These are phyloP conservation scores for Chaetomiaceae sp. DNA, from an alignment of 2,329 filamentous ascomycete species.

Conservation along the genomic window DNA sequence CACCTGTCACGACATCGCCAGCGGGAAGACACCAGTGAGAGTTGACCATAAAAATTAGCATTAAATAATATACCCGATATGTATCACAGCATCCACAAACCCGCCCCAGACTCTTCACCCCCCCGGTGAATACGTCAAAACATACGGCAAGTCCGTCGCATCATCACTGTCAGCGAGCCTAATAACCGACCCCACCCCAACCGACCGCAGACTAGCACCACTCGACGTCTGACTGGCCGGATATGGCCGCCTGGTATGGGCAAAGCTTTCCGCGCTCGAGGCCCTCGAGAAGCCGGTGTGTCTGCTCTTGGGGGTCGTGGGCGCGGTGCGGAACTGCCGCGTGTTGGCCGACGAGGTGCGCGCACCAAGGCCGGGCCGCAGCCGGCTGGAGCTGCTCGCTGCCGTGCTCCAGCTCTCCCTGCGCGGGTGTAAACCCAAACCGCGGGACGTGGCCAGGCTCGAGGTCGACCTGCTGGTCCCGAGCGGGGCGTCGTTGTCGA, in stretches of 20 bases:
- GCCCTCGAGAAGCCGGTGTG: conserved; percentile 35
- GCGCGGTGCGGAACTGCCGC: conserved; percentile 48
- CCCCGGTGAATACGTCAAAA: conserved; percentile 18
- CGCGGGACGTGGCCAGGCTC: conserved; percentile 29
- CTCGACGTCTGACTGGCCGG: conserved; percentile 35
- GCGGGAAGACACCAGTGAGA: too few relatives aligned
- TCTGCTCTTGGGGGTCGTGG: conserved; percentile 48
- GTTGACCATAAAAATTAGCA: conserved; percentile 3
- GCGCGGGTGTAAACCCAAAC: background rate
- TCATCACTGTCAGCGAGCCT: conserved; percentile 20
- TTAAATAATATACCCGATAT: background rate
- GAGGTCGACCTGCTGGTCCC: conserved; percentile 40
- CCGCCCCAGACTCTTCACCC: background rate
- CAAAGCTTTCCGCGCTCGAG: conserved; percentile 34
- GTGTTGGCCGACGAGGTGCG: conserved; percentile 41
- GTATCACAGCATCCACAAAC: background rate
- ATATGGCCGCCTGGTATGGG: conserved; percentile 40
- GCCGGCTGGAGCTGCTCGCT: conserved; percentile 29
- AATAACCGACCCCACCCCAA: conserved; percentile 21
- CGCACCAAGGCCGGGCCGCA: conserved; percentile 22
- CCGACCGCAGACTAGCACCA: conserved; percentile 38
- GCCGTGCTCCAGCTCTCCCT: conserved; percentile 28
- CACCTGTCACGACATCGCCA: too few relatives aligned
- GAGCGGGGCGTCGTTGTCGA: conserved; percentile 43
- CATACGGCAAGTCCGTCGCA: conserved; percentile 24